Base-by-base conservation (phyloP, 1,139 yeast species). In the Kodamaea anthophila region DNA sequence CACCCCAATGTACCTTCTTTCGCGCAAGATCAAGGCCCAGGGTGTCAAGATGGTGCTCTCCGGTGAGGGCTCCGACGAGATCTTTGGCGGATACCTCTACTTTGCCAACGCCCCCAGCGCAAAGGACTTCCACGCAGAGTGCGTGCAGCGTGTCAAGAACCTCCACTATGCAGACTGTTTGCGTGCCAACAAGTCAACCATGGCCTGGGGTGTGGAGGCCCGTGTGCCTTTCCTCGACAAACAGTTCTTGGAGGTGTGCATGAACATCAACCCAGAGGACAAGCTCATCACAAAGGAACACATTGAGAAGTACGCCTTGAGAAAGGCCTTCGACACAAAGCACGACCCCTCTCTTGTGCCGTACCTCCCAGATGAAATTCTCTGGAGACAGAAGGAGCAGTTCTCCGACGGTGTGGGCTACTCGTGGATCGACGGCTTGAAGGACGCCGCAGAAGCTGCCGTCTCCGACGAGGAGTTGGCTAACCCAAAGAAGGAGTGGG, bases 171-270 rank as follows among this genome's bases (percentile, higher is more conserved):
- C 98, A 40, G 98, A 91, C 67, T 88, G 97, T 69, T 70, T 91
- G 56, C 82, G 99, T 62, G 99, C 99, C 45, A 91, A 91, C 85
- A 91, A 91, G 68, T 88, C 97, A 20, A 91, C 99, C 40, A 85
- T 91, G 96, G 98, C 99, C 23, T 91, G 99, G 99, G 99, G 99
- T 59, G 75, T 91, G 45, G 99, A 91, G 69, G 98, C 98, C 38
- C 84, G 99, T 66, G 98, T 91, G 47, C 99, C 99, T 44, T 91
- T 91, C 81, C 75, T 91, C 65, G 99, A 91, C 63, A 85, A 79
- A 66, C 74, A 80, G 55, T 91, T 91, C 74, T 70, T 91, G 60
- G 87, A 88, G 50, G 79, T 85, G 29, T 78, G 94, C 60, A 83
- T 91, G 96, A 81, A 83, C 80, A 83, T 91, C 53, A 80, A 82